phyloP scores from a whole-genome alignment of 208 protist species.

The Blechomonas ayalai region DNA sequence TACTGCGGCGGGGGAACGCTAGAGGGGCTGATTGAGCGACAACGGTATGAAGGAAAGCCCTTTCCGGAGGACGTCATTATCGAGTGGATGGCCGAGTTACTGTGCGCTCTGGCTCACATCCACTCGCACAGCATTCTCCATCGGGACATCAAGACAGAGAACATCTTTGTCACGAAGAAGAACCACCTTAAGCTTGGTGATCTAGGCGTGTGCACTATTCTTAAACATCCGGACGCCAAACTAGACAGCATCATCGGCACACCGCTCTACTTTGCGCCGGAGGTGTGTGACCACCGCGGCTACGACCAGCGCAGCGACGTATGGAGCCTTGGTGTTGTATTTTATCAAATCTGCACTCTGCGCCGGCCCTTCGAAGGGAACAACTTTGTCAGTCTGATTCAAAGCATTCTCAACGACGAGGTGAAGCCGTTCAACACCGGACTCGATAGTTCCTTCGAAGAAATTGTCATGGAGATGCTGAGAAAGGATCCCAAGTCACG shows the following conservation, averaged over 20 bases:
- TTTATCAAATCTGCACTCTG: constrained; percentile 93
- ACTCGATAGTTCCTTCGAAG: constrained; percentile 52
- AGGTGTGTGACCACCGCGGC: constrained; percentile 79
- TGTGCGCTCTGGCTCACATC: constrained; percentile 80
- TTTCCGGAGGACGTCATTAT: constrained; percentile 69
- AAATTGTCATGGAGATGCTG: constrained; percentile 75
- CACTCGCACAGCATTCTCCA: constrained; percentile 86
- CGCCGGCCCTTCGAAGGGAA: constrained; percentile 65
- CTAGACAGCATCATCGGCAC: constrained; percentile 84
- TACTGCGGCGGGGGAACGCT: constrained; percentile 77
- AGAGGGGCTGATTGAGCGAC: constrained; percentile 81
- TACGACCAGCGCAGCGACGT: constrained; percentile 92
- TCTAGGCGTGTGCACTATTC: constrained; percentile 82
- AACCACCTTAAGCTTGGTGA: constrained; percentile 91
- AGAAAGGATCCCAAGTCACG: constrained; percentile 55
- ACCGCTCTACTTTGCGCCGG: constrained; percentile 88
- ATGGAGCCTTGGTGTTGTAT: constrained; percentile 93
- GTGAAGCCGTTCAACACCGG: constrained; percentile 69
- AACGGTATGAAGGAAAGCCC: constrained; percentile 45
- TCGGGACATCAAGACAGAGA: constrained; percentile 90
- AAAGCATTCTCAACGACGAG: constrained; percentile 55
- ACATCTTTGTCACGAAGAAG: constrained; percentile 88
- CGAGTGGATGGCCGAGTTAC: constrained; percentile 87
- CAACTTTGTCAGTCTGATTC: constrained; percentile 63
- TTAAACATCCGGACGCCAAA: constrained; percentile 50